phyloP scores from a whole-genome alignment of 2,329 filamentous ascomycete species.

The Hypoxylon rubiginosum region DNA sequence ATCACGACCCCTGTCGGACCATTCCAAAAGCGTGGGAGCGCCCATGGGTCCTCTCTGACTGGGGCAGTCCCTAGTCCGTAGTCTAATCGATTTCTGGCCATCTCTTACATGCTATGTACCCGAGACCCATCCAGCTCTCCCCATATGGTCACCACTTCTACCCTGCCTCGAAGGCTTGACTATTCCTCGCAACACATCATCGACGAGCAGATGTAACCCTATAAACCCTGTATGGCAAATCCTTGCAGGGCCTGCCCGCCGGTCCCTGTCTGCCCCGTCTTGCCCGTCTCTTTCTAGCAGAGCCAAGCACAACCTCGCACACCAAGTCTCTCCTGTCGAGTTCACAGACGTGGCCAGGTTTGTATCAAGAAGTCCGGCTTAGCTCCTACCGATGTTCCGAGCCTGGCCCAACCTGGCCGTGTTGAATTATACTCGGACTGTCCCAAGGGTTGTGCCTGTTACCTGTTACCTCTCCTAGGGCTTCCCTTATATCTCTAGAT shows the following conservation, averaged over 20 bases:
- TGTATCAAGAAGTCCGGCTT: conserved; percentile 66
- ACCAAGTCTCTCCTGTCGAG: conserved; percentile 48
- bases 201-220: conserved; percentile 59
- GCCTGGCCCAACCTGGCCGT: conserved; percentile 61
- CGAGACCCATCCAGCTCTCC: conserved; percentile 47
- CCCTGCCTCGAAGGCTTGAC: conserved; percentile 52
- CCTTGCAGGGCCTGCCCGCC: conserved; percentile 52
- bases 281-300: conserved; percentile 53
- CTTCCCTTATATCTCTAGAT: conserved; percentile 67
- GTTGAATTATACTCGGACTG: conserved; percentile 54
- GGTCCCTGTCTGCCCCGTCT: conserved; percentile 49
- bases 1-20: conserved; percentile 47
- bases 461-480: conserved; percentile 51
- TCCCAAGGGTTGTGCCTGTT: conserved; percentile 59
- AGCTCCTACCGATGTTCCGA: conserved; percentile 66
- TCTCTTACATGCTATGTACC: conserved; percentile 46
- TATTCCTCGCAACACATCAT: conserved; percentile 56
- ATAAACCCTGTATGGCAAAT: conserved; percentile 54
- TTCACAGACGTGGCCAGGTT: conserved; percentile 53
- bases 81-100: conserved; percentile 50
- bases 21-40: conserved; percentile 50
- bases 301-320: conserved; percentile 57
- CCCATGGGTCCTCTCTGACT: conserved; percentile 49
- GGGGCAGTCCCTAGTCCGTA: conserved; percentile 50
- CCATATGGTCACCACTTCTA: conserved; percentile 51